Evolutionary conservation across 176 grass and related monocot genomes (phyloP).

Genomic region (Oryza punctata): DNA sequence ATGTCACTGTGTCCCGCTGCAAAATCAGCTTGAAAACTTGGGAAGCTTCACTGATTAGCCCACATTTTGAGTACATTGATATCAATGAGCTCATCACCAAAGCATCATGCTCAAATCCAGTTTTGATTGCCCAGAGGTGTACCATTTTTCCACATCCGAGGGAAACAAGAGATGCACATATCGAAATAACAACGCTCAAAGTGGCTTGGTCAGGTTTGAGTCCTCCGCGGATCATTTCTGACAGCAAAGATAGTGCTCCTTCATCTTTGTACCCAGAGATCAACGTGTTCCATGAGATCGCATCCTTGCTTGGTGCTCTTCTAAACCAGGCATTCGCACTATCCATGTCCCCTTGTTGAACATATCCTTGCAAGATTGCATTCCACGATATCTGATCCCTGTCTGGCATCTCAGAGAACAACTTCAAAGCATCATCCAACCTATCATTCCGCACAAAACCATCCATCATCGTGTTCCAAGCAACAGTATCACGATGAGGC

Average conservation of each 20-base stretch:
- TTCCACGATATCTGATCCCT: slow-evolving; percentile 77
- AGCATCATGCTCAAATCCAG: slow-evolving; percentile 66
- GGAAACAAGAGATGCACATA: slow-evolving; percentile 67
- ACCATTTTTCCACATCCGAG: slow-evolving; percentile 68
- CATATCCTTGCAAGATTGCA: slow-evolving; percentile 70
- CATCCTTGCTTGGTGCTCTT: slow-evolving; percentile 55
- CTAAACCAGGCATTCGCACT: slow-evolving; percentile 61
- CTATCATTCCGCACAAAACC: slow-evolving; percentile 57
- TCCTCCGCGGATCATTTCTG: slow-evolving; percentile 62
- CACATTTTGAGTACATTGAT: slow-evolving; percentile 79
- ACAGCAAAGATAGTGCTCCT: slow-evolving; percentile 52
- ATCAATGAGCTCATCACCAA: slow-evolving; percentile 79
- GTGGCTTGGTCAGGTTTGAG: slow-evolving; percentile 67
- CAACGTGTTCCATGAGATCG: slow-evolving; percentile 76
- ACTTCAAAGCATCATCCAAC: slow-evolving; percentile 63
- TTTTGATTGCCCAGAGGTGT: slow-evolving; percentile 54
- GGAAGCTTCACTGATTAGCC: slow-evolving; percentile 58
- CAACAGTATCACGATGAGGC: slow-evolving; percentile 58
- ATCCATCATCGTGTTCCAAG: slow-evolving; percentile 83
- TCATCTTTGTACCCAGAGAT: slow-evolving; percentile 65
- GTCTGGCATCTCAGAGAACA: slow-evolving; percentile 63
- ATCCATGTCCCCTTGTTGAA: slow-evolving; percentile 61
- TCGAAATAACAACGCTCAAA: slow-evolving; percentile 57
- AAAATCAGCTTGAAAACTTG: slow-evolving; percentile 55
- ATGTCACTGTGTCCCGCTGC: slow-evolving; percentile 63